A percentile compares a stretch with the other conserved stretches of the same genome.
Conservation (phyloP, 495 filamentous ascomycete species). For the Penicillium taxi region DNA sequence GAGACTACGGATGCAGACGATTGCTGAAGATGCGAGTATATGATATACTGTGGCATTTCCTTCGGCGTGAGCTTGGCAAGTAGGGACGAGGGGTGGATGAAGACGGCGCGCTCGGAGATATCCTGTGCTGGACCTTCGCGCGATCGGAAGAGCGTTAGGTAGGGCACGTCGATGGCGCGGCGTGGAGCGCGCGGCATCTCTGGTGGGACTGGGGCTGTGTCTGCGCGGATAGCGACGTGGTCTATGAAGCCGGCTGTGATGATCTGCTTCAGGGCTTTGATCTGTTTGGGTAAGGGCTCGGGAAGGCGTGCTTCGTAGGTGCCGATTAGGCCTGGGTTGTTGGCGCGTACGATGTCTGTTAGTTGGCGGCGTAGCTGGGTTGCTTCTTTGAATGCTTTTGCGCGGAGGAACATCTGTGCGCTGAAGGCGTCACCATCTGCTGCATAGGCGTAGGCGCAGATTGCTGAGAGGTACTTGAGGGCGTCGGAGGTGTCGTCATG, state of each 20-base stretch:
- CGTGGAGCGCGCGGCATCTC: conserved; percentile 62
- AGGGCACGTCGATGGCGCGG: conserved; percentile 81
- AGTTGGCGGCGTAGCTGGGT: conserved; percentile 76
- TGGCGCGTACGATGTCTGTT: conserved; percentile 64
- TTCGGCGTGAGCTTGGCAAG: conserved; percentile 61
- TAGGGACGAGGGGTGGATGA: conserved; percentile 75
- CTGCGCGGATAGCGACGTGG: conserved; percentile 88
- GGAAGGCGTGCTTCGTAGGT: conserved; percentile 54
- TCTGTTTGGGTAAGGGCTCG: conserved; percentile 59
- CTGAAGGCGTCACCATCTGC: conserved; percentile 65
- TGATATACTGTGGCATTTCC: conserved; percentile 75
- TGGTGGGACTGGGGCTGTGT: conserved; percentile 67
- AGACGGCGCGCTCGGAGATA: conserved; percentile 54
- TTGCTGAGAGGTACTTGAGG: conserved; percentile 81
- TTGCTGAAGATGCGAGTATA: conserved; percentile 79
- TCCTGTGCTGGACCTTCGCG: conserved; percentile 43
- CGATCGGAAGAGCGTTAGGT: conserved; percentile 75
- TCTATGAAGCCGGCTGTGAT: conserved; percentile 90
- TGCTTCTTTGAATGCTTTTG: conserved; percentile 79
- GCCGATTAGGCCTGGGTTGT: conserved; percentile 59
- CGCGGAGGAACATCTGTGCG: conserved; percentile 69
- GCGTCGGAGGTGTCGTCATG: conserved; percentile 77
- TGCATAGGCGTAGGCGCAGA: conserved; percentile 74
- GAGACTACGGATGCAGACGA: conserved; percentile 43
- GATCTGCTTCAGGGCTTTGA: conserved; percentile 82